These are phyloP conservation scores for Candida ficus DNA, from an alignment of 805 yeast species.

Conservation along the genomic window DNA sequence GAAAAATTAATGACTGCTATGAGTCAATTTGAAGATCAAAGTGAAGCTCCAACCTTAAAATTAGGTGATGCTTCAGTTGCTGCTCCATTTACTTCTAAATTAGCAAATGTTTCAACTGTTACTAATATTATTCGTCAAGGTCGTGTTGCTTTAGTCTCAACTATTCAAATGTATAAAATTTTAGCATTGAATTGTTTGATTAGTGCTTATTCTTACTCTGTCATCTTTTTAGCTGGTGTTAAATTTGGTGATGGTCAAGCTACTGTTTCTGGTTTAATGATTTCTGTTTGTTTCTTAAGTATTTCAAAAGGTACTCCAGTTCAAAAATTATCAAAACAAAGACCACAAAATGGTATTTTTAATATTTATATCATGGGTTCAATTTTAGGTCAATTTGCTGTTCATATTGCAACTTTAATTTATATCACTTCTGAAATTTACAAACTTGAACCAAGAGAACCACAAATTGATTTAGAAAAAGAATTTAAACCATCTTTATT, in stretches of 20 bases:
- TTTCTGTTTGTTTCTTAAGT: conserved; percentile 91
- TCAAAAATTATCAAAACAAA: conserved; percentile 81
- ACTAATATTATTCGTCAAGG: conserved; percentile 95
- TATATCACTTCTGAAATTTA: conserved; percentile 83
- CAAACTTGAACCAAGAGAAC: conserved; percentile 87
- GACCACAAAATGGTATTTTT: conserved; percentile 98
- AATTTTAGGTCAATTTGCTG: conserved; percentile 91
- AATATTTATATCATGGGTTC: conserved; percentile 97
- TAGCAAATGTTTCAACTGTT: conserved; percentile 87
- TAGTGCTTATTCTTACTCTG: conserved; percentile 92
- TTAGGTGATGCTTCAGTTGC: conserved; percentile 99
- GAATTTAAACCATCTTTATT: conserved; percentile 83
- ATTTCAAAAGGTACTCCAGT: conserved; percentile 92
- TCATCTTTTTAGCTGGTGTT: conserved; percentile 92
- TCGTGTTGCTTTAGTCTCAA: conserved; percentile 93
- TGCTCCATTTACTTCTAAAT: conserved; percentile 95
- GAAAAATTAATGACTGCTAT: conserved; percentile 57
- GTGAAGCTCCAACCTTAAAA: conserved; percentile 87
- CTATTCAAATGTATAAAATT: conserved; percentile 98
- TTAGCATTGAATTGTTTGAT: conserved; percentile 94
- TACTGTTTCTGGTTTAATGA: conserved; percentile 89
- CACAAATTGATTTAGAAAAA: conserved; percentile 84
- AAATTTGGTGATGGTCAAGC: conserved; percentile 98
- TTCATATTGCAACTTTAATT: conserved; percentile 78
- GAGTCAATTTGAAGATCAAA: conserved; percentile 54